Base-by-base conservation (phyloP, 306 rosid genomes). In the Cucumis hystrix region DNA sequence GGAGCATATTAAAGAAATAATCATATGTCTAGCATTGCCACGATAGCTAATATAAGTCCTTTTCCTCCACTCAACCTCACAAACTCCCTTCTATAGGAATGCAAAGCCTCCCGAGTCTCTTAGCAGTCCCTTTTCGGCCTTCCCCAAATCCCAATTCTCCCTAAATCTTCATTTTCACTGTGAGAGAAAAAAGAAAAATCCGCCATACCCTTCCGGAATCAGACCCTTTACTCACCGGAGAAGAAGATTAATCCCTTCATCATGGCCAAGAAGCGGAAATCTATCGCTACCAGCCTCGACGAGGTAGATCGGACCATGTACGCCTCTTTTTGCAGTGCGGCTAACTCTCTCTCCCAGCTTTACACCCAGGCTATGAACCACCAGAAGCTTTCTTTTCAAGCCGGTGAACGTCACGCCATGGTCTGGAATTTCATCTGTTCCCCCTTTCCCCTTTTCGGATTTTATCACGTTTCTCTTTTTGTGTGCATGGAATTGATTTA, bases 231-330 rank as follows among this genome's bases (percentile, higher is more conserved):
- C 39, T 14, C 71, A 16, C 17, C 56, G 47, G 60, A 45, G 57
- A 66, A 61, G 43, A 61, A 17, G 51, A 54, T 33, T 16, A 14
- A 14, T 21, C 30, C 41, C 39, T 49, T 20, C 76, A 64, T 16
- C 33, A 86, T 85, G 91, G 91, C 80, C 79, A 87, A 87, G 87
- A 87, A 87, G 83, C 81, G 91, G 41, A 87, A 85, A 59, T 87
- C 98, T 8, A 88, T 80, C 14, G 93, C 96, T 9, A 85, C 95
- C 71, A 91, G 93, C 82, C 93, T 94, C 52, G 98, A 94, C 75
- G 97, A 94, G 87, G 98, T 92, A 65, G 98, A 94, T 87, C 95
- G 97, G 28, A 90, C 88, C 89, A 92, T 90, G 91, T 94, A 94
- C 84, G 80, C 98, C 68, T 86, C 95, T 14, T 94, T 94, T 87